Evolutionary conservation across 2,329 filamentous ascomycete genomes (phyloP), one percentile per base, ranked within the genome.

Genomic region (Beauveria sp.): DNA sequence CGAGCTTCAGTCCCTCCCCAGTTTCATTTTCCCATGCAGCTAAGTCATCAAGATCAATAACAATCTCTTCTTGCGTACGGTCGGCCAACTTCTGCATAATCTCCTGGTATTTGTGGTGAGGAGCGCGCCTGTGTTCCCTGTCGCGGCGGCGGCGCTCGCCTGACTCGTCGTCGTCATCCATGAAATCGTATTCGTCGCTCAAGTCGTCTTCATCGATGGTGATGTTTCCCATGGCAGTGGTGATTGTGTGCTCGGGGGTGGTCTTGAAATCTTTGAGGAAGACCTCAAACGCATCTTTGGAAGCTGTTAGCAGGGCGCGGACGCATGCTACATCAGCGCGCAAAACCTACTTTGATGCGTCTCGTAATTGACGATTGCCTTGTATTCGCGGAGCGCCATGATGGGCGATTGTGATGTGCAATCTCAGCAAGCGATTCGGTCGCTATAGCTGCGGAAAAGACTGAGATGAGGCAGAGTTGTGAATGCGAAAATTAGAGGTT

Each of bases 211-310:
- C 92, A 72, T 92, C 89, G 65, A 99, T 89, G 70, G 89, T 89
- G 69, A 99, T 85, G 66, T 88, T 86, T 67, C 91, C 86, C 53
- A 99, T 83, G 50, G 92, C 92, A 72, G 92, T 88, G 44, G 90
- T 86, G 66, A 96, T 86, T 63, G 88, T 84, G 63, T 81, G 83
- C 74, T 81, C 85, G 61, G 79, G 89, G 70, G 81, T 87, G 60
- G 88, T 88, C 79, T 99, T 97, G 85, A 96, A 99, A 65, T 86
- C 86, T 68, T 83, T 80, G 64, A 99, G 80, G 73, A 99, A 99
- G 70, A 89, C 86, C 76, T 96, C 88, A 74, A 99, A 94, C 55
- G 89, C 88, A 68, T 75, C 90, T 93, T 37, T 67, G 51, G 59
- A 56, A 41, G 40, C 62, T 57, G 67, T 73, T 70, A 76, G 74